A percentile compares a stretch with the other conserved stretches of the same genome.
Evolutionary conservation across 2,329 filamentous ascomycete genomes (phyloP).

Genomic region (Ceratocystis variospora): DNA sequence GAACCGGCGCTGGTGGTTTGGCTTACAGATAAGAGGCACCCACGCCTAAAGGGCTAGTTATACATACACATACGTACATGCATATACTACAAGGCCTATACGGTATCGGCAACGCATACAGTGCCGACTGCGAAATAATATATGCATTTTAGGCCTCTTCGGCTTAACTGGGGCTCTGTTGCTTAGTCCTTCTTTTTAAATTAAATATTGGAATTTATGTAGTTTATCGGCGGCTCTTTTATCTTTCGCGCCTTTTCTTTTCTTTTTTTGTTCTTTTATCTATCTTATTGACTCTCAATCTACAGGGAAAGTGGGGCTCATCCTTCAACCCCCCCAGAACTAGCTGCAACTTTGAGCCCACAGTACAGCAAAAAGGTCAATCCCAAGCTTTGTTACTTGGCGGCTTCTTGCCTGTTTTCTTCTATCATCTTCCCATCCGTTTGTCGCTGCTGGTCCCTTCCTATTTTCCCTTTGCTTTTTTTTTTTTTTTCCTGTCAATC

Average conservation of each 20-base stretch:
- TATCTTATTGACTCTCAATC: neutral
- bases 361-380: neutral
- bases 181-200: neutral
- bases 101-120: neutral
- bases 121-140: neutral
- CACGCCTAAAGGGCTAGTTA: too few relatives aligned
- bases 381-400: neutral
- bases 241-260: neutral
- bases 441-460: neutral
- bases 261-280: neutral
- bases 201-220: neutral
- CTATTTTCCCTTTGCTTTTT: neutral
- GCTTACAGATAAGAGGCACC: too few relatives aligned
- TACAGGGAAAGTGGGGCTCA: slow-evolving; percentile 3
- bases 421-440: neutral
- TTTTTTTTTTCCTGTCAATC: neutral
- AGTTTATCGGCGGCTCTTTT: neutral
- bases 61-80: too few relatives aligned
- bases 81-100: neutral
- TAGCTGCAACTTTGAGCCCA: neutral
- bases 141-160: neutral
- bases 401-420: slow-evolving; percentile 1
- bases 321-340: slow-evolving; percentile 3
- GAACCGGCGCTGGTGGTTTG: too few relatives aligned
- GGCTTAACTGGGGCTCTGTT: neutral